Evolutionary conservation across 1,139 yeast genomes (phyloP), one percentile per base, ranked within the genome.

Genomic region (Yamadazyma blattariae): DNA sequence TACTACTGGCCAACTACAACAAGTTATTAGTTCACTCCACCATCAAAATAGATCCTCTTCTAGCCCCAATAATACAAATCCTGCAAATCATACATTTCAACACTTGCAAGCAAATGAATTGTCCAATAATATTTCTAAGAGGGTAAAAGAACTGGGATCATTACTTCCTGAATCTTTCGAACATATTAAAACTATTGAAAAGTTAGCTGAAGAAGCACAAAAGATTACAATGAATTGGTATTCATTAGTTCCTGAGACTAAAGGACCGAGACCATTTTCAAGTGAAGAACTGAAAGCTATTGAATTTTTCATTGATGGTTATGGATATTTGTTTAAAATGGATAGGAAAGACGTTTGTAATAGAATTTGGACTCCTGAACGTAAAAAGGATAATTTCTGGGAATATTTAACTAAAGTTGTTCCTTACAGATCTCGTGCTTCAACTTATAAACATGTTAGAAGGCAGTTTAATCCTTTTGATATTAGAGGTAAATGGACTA

Each of bases 331-430:
- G 40, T 71, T 82, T 51, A 72, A 72, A 27, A 65, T 86, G 59
- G 69, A 80, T 5, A 66, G 88, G 36, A 76, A 75, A 33, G 84
- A 82, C 36, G 74, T 88, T 5, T 84, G 96, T 57, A 78, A 79
- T 45, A 67, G 97, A 30, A 86, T 90, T 25, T 90, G 97, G 97
- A 70, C 90, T 7, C 79, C 79, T 44, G 92, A 84, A 45, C 73
- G 96, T 17, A 79, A 78, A 44, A 87, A 86, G 59, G 97, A 89
- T 58, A 81, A 77, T 46, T 88, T 90, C 50, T 90, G 97, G 97
- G 95, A 85, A 45, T 68, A 76, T 23, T 64, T 89, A 14, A 82
- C 89, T 30, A 72, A 77, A 35, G 90, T 87, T 1, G 60, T 90
- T 31, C 96, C 96, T 1, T 77, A 83, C 47, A 71, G 97, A 51